These are phyloP conservation scores for Bryoglossum gracile DNA, from an alignment of 495 filamentous ascomycete species.

Conservation along the genomic window DNA sequence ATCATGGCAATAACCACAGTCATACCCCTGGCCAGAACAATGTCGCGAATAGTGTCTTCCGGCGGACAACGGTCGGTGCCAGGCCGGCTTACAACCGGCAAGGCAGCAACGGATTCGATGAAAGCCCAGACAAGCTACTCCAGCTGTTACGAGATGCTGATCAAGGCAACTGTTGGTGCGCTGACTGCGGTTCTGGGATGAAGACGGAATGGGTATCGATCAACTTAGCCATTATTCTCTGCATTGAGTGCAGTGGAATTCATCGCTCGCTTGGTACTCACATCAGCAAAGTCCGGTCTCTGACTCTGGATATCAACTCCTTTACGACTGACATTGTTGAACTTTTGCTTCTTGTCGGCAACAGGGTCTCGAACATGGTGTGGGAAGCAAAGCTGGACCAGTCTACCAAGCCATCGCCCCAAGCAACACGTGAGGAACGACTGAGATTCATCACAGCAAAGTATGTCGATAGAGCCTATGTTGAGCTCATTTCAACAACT, in stretches of 20 bases:
- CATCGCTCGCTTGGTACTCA: slow-evolving; percentile 95
- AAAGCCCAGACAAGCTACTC: slow-evolving; percentile 76
- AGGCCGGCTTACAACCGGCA: slow-evolving; percentile 66
- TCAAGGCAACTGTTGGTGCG: slow-evolving; percentile 89
- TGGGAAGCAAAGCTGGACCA: slow-evolving; percentile 85
- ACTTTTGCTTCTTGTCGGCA: slow-evolving; percentile 86
- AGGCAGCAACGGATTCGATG: slow-evolving; percentile 63
- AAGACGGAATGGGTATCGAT: slow-evolving; percentile 99
- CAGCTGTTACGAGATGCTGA: slow-evolving; percentile 85
- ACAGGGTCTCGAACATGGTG: slow-evolving; percentile 90
- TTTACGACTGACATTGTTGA: slow-evolving; percentile 96
- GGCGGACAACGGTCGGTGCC: slow-evolving; percentile 85
- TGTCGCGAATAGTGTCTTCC: slow-evolving; percentile 47
- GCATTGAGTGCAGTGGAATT: slow-evolving; percentile 97
- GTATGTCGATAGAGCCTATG: slow-evolving; percentile 77
- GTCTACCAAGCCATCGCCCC: slow-evolving; percentile 58
- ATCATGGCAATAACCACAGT: slow-evolving; percentile 43
- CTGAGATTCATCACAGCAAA: slow-evolving; percentile 91
- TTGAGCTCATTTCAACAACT: slow-evolving; percentile 68
- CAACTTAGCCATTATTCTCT: slow-evolving; percentile 91
- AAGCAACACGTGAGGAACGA: slow-evolving; percentile 79
- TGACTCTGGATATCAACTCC: slow-evolving; percentile 89
- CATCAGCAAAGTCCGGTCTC: slow-evolving; percentile 92
- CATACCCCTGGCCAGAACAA: slow-evolving; percentile 18
- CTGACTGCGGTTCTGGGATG: slow-evolving; percentile 83